Percentiles rank a stretch among this genome's conserved stretches.
phyloP scores from a whole-genome alignment of 164 flowering plant species.

The Taxillus chinensis region DNA sequence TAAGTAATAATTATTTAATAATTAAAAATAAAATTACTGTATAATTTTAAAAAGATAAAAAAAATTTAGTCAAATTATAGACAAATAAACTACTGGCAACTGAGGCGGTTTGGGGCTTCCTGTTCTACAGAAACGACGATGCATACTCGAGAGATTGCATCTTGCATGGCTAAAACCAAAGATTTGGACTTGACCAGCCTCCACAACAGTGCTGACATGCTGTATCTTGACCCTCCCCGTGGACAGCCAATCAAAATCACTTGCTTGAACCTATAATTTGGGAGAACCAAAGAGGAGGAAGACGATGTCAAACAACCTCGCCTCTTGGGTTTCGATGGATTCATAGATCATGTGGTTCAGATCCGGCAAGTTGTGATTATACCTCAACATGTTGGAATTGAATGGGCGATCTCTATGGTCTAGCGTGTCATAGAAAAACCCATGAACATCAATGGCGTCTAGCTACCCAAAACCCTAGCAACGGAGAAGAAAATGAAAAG shows the following conservation, averaged over 20 bases:
- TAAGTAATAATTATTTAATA: no score
- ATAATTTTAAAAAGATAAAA: no score
- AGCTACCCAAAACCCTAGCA: no score
- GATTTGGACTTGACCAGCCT: constrained; percentile 35
- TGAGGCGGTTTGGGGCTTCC: constrained; percentile 20
- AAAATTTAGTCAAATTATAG: no score
- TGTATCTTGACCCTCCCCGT: constrained; percentile 42
- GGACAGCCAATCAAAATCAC: constrained; percentile 54
- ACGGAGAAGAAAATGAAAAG: no score
- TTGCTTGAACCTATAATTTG: constrained; percentile 60
- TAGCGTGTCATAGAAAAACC: neutral
- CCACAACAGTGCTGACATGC: constrained; percentile 77
- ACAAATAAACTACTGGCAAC: no score
- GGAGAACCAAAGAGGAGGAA: constrained; percentile 54
- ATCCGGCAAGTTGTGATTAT: constrained; percentile 25
- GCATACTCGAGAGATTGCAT: constrained; percentile 29
- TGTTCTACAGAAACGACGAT: constrained; percentile 20
- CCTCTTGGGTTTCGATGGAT: constrained; percentile 55
- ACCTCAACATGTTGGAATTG: constrained; percentile 39
- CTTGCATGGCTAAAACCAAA: constrained; percentile 26
- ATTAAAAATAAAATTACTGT: no score
- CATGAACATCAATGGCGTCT: neutral
- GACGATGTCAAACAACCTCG: constrained; percentile 76
- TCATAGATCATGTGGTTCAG: constrained; percentile 38
- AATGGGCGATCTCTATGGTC: neutral